phyloP scores from a whole-genome alignment of 805 yeast genomes.

The Wickerhamiella shivajii region DNA sequence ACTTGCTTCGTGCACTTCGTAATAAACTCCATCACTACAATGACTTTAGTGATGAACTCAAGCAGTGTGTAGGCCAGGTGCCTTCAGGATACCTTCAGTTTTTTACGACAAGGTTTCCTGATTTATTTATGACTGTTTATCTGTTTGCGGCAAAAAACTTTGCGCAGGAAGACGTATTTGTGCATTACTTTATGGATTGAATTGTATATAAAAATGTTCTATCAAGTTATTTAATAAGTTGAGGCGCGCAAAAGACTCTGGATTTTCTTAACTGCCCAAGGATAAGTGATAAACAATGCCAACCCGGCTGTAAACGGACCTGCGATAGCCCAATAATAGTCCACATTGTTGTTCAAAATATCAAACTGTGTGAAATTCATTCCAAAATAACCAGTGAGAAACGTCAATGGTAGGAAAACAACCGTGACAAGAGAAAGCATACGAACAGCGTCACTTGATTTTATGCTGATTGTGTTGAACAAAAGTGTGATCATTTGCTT shows the following conservation, averaged over 20 bases:
- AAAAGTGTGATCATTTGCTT: slow-evolving; percentile 37
- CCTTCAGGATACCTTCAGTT: slow-evolving; percentile 77
- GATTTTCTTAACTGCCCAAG: slow-evolving; percentile 11
- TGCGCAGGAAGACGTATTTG: slow-evolving; percentile 47
- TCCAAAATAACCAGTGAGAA: slow-evolving; percentile 49
- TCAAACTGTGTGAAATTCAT: slow-evolving; percentile 37
- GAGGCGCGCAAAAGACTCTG: too few relatives aligned
- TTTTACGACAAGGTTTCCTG: slow-evolving; percentile 64
- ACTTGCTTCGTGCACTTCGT: slow-evolving; percentile 73
- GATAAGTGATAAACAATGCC: slow-evolving; percentile 19
- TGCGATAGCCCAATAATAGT: slow-evolving; percentile 36
- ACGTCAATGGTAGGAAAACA: slow-evolving; percentile 42
- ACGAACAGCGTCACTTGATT: slow-evolving; percentile 40
- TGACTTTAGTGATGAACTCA: slow-evolving; percentile 48
- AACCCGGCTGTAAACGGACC: slow-evolving; percentile 25
- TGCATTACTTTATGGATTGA: slow-evolving; percentile 25
- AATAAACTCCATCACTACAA: slow-evolving; percentile 91
- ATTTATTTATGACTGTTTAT: slow-evolving; percentile 60
- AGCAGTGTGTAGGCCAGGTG: slow-evolving; percentile 53
- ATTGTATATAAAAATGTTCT: not conserved
- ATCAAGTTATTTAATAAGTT: too few relatives aligned
- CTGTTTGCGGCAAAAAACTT: slow-evolving; percentile 42
- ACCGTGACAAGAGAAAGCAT: slow-evolving; percentile 42
- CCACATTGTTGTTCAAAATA: slow-evolving; percentile 27
- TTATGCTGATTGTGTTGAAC: slow-evolving; percentile 43